Conservation (phyloP, 345 rosid genomes). For the Euphorbia pulcherrima region DNA sequence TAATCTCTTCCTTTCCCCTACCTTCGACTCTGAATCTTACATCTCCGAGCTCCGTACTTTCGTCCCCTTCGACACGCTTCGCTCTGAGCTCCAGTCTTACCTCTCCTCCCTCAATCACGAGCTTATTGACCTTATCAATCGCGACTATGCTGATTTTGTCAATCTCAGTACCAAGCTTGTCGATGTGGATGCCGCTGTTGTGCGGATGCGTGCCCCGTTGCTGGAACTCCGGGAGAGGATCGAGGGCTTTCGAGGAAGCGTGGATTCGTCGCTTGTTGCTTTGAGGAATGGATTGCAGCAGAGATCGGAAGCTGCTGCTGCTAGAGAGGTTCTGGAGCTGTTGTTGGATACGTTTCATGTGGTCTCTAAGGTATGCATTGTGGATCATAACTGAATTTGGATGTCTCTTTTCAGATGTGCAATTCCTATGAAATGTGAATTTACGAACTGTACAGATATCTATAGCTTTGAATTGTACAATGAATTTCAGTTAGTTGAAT, state of each 20-base stretch:
- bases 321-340: slow-evolving; percentile 80
- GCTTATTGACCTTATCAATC: slow-evolving; percentile 93
- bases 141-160: slow-evolving; percentile 94
- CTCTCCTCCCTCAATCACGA: slow-evolving; percentile 90
- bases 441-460: slow-evolving; percentile 1
- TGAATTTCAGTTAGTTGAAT: neutral
- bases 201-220: slow-evolving; percentile 95
- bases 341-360: slow-evolving; percentile 92
- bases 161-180: slow-evolving; percentile 94
- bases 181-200: slow-evolving; percentile 82
- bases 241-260: slow-evolving; percentile 64
- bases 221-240: slow-evolving; percentile 88
- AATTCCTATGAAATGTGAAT: neutral
- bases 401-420: neutral
- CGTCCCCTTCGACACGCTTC: slow-evolving; percentile 90
- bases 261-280: slow-evolving; percentile 63
- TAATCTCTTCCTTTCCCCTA: slow-evolving; percentile 68
- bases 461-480: neutral
- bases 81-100: slow-evolving; percentile 83
- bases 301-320: slow-evolving; percentile 88
- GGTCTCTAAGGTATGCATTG: slow-evolving; percentile 66
- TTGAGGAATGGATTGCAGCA: slow-evolving; percentile 76
- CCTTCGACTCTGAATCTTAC: slow-evolving; percentile 83
- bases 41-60: slow-evolving; percentile 93
- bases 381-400: neutral